Evolutionary conservation across 2,329 filamentous ascomycete species (phyloP), one percentile per base, ranked within the genome.

Genomic region (Rhynchosporium secalis): DNA sequence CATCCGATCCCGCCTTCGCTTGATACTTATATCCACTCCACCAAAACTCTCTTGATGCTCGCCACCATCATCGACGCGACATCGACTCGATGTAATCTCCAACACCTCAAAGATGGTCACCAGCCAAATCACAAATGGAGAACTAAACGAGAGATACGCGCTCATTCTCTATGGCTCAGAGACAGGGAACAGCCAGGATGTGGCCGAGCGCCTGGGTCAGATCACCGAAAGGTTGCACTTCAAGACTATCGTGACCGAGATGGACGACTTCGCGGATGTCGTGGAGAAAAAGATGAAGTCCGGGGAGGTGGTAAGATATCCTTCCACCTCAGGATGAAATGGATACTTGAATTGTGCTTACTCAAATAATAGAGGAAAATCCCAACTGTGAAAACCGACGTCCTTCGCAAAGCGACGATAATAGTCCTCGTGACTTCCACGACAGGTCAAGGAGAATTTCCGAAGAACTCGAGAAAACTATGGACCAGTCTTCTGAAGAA

Each of bases 381-480:
- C 15, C 36, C 57, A 10, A 33, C 20, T 13, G 15, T 59, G 4
- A 41, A 49, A 40, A 81, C 77, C 65, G 74, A 78, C 29, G 75
- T 88, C 29, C 70, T 83, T 9, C 57, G 57, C 26, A 77, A 78
- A 60, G 78, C 81, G 61, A 77, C 76, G 1, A 76, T 94, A 26
- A 84, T 92, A 31, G 80, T 98, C 56, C 90, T 99, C 71, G 86
- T 92, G 64, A 80, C 96, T 26, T 96, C 95, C 4, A 99, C 95
- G 0, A 96, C 95, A 0, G 95, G 95, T 4, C 94, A 99, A 77
- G 95, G 95, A 5, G 93, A 98, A 67, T 83, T 98, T 73, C 95
- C 95, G 2, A 85, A 85, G 61, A 98, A 98, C 79, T 86, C 90
- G 2, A 82, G 86, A 48, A 78, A 78, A 1, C 93, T 99, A 73